Evolutionary conservation across 2,329 filamentous ascomycete species (phyloP).

Genomic region (Byssoonygena ceratinophila): DNA sequence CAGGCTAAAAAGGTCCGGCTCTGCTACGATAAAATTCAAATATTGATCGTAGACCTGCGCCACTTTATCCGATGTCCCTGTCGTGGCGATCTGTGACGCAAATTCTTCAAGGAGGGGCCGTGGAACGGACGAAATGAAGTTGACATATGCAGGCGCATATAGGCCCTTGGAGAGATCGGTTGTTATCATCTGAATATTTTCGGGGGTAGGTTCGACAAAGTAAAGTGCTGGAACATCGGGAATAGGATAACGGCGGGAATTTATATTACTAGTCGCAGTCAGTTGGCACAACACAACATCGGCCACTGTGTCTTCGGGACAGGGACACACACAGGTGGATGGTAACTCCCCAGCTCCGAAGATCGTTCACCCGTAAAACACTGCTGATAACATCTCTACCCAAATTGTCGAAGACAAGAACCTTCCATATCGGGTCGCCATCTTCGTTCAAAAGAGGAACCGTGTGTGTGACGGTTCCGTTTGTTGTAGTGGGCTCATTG

Average conservation of each 20-base stretch:
- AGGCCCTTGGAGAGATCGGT: constrained; percentile 75
- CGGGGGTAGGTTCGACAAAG: constrained; percentile 74
- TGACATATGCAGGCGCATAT: constrained; percentile 90
- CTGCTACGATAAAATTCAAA: constrained; percentile 90
- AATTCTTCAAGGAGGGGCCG: constrained; percentile 89
- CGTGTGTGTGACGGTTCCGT: constrained; percentile 55
- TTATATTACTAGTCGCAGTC: constrained; percentile 55
- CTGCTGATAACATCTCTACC: constrained; percentile 95
- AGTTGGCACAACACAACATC: neutral
- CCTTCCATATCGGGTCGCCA: constrained; percentile 94
- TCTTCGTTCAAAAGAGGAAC: constrained; percentile 76
- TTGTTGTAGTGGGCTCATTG: constrained; percentile 49
- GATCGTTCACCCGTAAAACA: constrained; percentile 83
- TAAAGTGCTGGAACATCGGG: constrained; percentile 95
- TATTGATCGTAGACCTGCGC: constrained; percentile 94
- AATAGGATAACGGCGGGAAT: constrained; percentile 72
- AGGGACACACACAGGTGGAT: constrained; percentile 65
- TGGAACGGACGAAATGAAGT: constrained; percentile 90
- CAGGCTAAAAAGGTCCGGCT: constrained; percentile 89
- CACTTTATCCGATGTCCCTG: constrained; percentile 78
- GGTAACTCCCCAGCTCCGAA: constrained; percentile 87
- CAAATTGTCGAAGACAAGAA: constrained; percentile 84
- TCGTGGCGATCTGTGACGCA: constrained; percentile 71
- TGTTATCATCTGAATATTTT: constrained; percentile 74
- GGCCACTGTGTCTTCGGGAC: neutral